These are phyloP conservation scores for Lentithecium fluviatile DNA, from an alignment of 495 filamentous ascomycete genomes.

Conservation along the genomic window DNA sequence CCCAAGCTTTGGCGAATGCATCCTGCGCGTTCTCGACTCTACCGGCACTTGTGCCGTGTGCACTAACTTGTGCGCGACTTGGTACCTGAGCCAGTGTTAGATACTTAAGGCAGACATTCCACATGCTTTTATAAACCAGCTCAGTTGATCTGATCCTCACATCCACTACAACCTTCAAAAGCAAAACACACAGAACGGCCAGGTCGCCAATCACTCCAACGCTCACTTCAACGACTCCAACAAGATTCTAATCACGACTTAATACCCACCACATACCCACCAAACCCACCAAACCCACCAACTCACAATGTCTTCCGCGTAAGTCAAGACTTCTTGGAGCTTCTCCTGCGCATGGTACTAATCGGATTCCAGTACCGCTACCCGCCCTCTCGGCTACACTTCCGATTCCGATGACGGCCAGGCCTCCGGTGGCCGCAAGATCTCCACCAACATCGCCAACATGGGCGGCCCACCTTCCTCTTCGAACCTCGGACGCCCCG, in stretches of 20 bases:
- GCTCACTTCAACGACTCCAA: neutral
- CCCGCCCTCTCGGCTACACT: slow-evolving; percentile 24
- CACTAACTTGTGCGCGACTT: neutral
- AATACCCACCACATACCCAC: neutral
- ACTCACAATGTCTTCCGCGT: slow-evolving; percentile 26
- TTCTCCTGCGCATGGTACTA: neutral
- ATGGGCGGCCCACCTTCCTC: slow-evolving; percentile 45
- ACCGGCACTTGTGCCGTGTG: neutral
- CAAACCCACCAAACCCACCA: no score
- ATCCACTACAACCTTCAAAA: neutral
- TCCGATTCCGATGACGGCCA: slow-evolving; percentile 35
- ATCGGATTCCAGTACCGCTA: slow-evolving; percentile 8
- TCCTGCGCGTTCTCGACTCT: neutral
- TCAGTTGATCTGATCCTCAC: slow-evolving; percentile 23
- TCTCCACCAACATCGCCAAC: slow-evolving; percentile 35
- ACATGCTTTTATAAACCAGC: slow-evolving; percentile 18
- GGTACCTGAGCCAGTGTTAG: neutral
- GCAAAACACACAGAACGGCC: slow-evolving; percentile 1
- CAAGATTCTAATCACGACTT: slow-evolving; percentile 1
- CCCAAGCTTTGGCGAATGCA: neutral
- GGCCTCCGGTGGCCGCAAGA: slow-evolving; percentile 29
- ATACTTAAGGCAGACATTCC: slow-evolving; percentile 17
- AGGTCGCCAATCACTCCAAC: neutral
- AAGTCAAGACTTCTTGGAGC: neutral
- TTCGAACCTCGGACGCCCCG: slow-evolving; percentile 43